Percentiles rank a stretch among this genome's conserved stretches.
phyloP scores from a whole-genome alignment of 495 filamentous ascomycete species.

The Aspergillus cavernicola region DNA sequence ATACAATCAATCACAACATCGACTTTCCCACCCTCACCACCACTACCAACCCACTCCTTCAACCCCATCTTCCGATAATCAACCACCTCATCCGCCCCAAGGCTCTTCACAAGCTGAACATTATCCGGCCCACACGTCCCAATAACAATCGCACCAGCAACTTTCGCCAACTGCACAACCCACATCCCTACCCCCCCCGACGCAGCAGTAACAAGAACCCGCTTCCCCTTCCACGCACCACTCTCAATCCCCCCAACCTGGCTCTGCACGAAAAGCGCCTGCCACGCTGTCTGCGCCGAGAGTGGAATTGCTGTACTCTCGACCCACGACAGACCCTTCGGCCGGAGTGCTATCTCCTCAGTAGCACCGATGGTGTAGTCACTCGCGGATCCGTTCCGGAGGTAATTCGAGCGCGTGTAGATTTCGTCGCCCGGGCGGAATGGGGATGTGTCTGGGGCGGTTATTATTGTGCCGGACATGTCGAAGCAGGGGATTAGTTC shows the following conservation, averaged over 20 bases:
- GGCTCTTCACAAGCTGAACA: constrained; percentile 33
- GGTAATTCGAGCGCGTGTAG: constrained; percentile 43
- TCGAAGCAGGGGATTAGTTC: constrained; percentile 49
- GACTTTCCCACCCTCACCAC: constrained; percentile 25
- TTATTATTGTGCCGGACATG: constrained; percentile 45
- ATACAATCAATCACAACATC: constrained; percentile 53
- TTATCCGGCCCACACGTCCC: constrained; percentile 40
- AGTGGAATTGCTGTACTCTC: constrained; percentile 46
- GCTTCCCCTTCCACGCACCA: constrained; percentile 25
- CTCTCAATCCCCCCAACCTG: constrained; percentile 13
- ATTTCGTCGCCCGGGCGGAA: constrained; percentile 46
- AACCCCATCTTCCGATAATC: constrained; percentile 40
- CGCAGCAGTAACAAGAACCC: constrained; percentile 48
- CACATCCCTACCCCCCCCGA: constrained; percentile 53
- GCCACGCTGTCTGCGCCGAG: constrained; percentile 48
- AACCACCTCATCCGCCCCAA: constrained; percentile 46
- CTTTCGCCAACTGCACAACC: constrained; percentile 51
- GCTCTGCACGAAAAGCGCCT: constrained; percentile 47
- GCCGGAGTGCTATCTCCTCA: constrained; percentile 40
- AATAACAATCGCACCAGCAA: constrained; percentile 41
- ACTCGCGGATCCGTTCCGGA: constrained; percentile 38
- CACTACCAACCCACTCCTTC: constrained; percentile 30
- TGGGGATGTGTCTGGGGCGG: constrained; percentile 37
- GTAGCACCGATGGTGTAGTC: constrained; percentile 44
- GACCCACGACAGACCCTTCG: constrained; percentile 37